Percentiles rank a stretch among this genome's conserved stretches.
Evolutionary conservation across 305 asterid species (phyloP).

Genomic region (Solanum hybrid): DNA sequence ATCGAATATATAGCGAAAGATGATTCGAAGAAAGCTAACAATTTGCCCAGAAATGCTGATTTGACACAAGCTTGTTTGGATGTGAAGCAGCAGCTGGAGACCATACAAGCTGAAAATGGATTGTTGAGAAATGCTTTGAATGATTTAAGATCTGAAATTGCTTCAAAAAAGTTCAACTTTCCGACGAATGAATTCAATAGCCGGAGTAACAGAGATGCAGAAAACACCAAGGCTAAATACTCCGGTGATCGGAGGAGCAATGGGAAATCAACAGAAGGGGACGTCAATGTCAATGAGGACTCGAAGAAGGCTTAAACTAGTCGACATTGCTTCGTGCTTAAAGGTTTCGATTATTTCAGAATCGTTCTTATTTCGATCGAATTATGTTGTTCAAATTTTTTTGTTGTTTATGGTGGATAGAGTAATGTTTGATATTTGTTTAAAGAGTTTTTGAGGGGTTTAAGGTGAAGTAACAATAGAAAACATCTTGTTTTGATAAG

Average conservation of each 20-base stretch:
- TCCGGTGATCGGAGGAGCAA: conserved; percentile 11
- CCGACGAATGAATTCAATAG: not conserved
- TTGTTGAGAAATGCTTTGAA: conserved; percentile 46
- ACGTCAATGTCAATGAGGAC: conserved; percentile 7
- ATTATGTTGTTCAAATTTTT: not conserved
- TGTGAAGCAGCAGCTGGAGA: conserved; percentile 60
- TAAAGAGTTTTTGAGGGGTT: not conserved
- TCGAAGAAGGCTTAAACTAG: not conserved
- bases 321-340: not conserved
- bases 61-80: conserved; percentile 61
- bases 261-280: conserved; percentile 21
- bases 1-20: conserved; percentile 49
- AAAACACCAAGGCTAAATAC: conserved; percentile 9
- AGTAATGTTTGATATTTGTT: not conserved
- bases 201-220: conserved; percentile 4
- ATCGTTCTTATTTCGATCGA: not conserved
- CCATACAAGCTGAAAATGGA: conserved; percentile 63
- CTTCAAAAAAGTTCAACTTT: conserved; percentile 39
- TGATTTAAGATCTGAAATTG: conserved; percentile 57
- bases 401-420: not conserved
- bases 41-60: conserved; percentile 25
- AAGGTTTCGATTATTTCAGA: not conserved
- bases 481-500: not conserved
- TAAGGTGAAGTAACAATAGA: not conserved
- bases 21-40: conserved; percentile 18